Conservation (phyloP, 129 eudicot species). For the Apium graveolens region DNA sequence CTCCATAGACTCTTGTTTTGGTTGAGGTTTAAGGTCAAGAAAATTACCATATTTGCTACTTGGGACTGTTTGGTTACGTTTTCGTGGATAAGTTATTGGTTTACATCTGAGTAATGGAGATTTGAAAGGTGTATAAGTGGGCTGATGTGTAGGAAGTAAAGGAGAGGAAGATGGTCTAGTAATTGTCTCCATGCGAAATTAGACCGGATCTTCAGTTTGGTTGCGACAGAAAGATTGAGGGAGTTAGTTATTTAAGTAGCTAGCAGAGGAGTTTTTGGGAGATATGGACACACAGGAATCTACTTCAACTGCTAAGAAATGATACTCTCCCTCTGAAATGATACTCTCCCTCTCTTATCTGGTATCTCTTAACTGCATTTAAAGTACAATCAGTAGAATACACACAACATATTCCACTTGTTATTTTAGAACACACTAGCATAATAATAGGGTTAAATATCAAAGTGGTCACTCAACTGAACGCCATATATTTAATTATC, state of each 20-base stretch:
- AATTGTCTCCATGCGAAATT: conserved; percentile 40
- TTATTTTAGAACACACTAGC: too few species aligned
- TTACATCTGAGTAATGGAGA: conserved; percentile 19
- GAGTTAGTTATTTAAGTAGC: not conserved
- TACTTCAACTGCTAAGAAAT: not conserved
- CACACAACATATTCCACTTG: not conserved
- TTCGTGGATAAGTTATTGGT: conserved; percentile 8
- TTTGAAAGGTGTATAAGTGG: conserved; percentile 19
- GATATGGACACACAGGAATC: conserved; percentile 12
- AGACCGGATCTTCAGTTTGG: not conserved
- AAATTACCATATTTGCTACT: conserved; percentile 46
- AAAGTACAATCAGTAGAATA: not conserved
- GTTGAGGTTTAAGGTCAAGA: conserved; percentile 54
- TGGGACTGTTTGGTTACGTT: conserved; percentile 19
- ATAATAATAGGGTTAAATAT: too few species aligned
- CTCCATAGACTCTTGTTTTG: conserved; percentile 31
- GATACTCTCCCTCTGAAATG: conserved; percentile 6
- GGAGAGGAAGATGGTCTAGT: conserved; percentile 29
- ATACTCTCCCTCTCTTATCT: not conserved
- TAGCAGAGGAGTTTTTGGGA: not conserved
- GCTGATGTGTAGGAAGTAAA: conserved; percentile 13
- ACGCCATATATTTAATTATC: too few species aligned
- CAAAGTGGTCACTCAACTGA: too few species aligned
- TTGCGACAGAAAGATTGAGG: not conserved
- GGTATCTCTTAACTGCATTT: not conserved